Evolutionary conservation across 345 rosid genomes (phyloP), one percentile per base, ranked within the genome.

Genomic region (Murraya koenigii): DNA sequence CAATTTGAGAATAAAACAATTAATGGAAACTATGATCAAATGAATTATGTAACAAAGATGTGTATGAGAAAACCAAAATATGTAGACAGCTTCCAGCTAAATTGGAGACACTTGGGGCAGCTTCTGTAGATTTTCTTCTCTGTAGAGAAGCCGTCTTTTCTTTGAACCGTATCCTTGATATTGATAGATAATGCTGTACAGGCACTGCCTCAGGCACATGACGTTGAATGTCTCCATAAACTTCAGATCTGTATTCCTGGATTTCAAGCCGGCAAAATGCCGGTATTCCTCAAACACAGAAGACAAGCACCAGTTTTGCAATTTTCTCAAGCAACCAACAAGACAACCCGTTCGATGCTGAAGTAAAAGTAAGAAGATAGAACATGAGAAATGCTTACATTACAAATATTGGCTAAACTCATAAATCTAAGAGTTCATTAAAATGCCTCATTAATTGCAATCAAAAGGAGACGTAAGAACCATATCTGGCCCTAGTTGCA

Each of bases 341-440:
- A 94, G 89, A 81, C 92, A 86, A 74, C 98, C 97, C 0, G 98
- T 94, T 58, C 97, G 89, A 75, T 92, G 98, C 98, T 94, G 97
- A 83, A 86, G 10, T 28, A 6, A 68, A 68, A 35, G 26, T 7
- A 59, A 61, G 56, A 47, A 72, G 35, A 62, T 15, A 41, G 8
- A 76, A 74, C 7, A 13, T 72, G 64, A 76, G 72, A 47, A 54
- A 1, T 20, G 23, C 41, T 8, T 33, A 30, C 56, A 52, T 52
- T 36, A n/a, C 19, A 63, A 23, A 44, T 8, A 7, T 72, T 11
- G 39, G 52, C 14, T 23, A 39, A 38, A 71, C 75, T 71, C 47
- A 15, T 14, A 71, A 14, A 55, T 17, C 13, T 1, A 32, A 14
- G 55, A 26, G 25, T 35, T 72, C 8, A 14, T 59, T 58, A 10